Evolutionary conservation across 768 basidiomycete genomes (phyloP).

Genomic region (Boletus fagicola): DNA sequence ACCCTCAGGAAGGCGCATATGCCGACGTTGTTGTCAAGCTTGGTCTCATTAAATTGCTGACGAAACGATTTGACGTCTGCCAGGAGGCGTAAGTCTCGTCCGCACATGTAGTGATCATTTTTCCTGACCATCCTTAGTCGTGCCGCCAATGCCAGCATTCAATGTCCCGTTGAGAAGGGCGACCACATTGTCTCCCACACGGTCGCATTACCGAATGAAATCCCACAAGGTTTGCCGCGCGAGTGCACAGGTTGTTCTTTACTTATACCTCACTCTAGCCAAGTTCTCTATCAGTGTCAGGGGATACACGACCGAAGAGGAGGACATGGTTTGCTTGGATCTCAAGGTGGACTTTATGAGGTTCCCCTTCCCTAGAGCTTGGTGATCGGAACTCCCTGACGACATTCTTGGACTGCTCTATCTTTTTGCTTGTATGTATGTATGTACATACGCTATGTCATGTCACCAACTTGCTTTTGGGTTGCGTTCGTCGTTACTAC

Average conservation of each 20-base stretch:
- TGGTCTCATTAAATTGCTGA: constrained; percentile 87
- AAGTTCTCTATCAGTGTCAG: constrained; percentile 73
- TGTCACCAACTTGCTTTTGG: not conserved
- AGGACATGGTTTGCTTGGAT: constrained; percentile 76
- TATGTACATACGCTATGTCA: constrained; percentile 3
- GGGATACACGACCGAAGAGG: constrained; percentile 71
- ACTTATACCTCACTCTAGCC: constrained; percentile 46
- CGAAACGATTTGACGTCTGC: constrained; percentile 84
- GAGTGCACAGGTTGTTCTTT: not conserved
- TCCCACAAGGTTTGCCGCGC: constrained; percentile 63
- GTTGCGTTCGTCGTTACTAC: not conserved
- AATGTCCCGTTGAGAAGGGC: constrained; percentile 82
- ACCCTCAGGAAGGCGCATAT: constrained; percentile 80
- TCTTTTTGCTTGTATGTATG: constrained; percentile 4
- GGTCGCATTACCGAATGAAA: constrained; percentile 86
- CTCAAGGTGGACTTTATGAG: constrained; percentile 77
- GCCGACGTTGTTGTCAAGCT: constrained; percentile 91
- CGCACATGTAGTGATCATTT: not conserved
- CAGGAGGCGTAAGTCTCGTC: constrained; percentile 79
- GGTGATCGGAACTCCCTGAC: constrained; percentile 23
- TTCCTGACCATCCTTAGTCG: constrained; percentile 43
- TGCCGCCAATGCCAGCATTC: constrained; percentile 69
- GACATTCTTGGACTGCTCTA: not conserved
- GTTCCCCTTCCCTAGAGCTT: constrained; percentile 24
- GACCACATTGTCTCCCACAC: constrained; percentile 74